Evolutionary conservation across 176 grass and related monocot species (phyloP).

Genomic region (Musa itinerans): DNA sequence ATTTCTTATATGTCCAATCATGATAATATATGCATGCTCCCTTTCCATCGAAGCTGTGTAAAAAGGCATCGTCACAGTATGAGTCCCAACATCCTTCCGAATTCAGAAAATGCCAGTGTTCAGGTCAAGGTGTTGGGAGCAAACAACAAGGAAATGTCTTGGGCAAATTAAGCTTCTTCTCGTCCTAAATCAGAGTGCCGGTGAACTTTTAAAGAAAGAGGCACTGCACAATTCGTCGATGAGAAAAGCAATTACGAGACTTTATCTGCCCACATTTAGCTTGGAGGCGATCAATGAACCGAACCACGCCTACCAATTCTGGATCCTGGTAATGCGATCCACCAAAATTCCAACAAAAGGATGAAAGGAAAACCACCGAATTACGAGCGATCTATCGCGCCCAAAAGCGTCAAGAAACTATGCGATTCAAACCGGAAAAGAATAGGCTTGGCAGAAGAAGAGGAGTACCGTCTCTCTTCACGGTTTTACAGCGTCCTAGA

Average conservation of each 20-base stretch:
- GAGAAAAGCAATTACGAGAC: too few relatives aligned
- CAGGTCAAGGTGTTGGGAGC: too few relatives aligned
- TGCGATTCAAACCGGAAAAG: neutral
- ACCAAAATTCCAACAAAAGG: neutral
- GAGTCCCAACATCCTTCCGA: too few relatives aligned
- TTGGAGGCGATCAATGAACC: neutral
- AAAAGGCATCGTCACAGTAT: too few relatives aligned
- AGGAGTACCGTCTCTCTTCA: slow-evolving; percentile 13
- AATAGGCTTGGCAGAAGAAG: neutral
- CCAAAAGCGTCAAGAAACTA: neutral
- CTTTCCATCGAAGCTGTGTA: too few relatives aligned
- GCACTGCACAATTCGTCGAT: too few relatives aligned
- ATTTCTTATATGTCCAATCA: neutral
- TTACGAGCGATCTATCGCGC: neutral
- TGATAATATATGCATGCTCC: neutral
- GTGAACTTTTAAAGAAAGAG: too few relatives aligned
- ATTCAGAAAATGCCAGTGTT: too few relatives aligned
- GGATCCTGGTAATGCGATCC: neutral
- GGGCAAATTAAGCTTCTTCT: too few relatives aligned
- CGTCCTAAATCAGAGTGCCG: too few relatives aligned
- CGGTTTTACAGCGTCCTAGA: slow-evolving; percentile 1
- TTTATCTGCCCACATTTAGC: too few relatives aligned
- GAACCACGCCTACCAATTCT: neutral
- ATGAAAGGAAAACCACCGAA: neutral
- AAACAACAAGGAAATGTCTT: too few relatives aligned